Percentiles rank a stretch among this genome's conserved stretches.
Conservation (phyloP, 768 basidiomycete genomes). For the Mycena rebaudengoi region DNA sequence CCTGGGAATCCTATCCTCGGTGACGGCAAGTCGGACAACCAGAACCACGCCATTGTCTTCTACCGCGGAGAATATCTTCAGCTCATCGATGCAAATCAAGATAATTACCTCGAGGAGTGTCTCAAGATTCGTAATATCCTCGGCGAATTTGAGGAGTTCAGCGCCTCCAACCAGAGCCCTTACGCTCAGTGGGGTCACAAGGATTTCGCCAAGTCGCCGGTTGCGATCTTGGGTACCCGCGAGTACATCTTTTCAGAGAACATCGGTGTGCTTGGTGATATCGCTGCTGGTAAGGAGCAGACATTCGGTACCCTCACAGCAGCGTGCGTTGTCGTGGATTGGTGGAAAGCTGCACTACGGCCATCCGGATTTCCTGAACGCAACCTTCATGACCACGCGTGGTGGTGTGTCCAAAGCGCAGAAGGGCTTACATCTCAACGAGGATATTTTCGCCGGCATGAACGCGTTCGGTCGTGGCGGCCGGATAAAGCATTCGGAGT, state of each 20-base stretch:
- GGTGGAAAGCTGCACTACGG: conserved; percentile 99
- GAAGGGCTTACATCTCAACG: conserved; percentile 97
- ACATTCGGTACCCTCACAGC: conserved; percentile 99
- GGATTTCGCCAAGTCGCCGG: conserved; percentile 88
- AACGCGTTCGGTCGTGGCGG: conserved; percentile 98
- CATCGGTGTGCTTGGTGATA: conserved; percentile 98
- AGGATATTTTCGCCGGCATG: conserved; percentile 99
- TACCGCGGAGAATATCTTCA: conserved; percentile 99
- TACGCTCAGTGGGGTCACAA: conserved; percentile 97
- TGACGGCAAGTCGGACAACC: conserved; percentile 99
- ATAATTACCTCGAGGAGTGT: conserved; percentile 99
- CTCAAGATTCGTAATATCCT: conserved; percentile 98
- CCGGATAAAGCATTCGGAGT: conserved; percentile 99
- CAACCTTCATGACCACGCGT: conserved; percentile 97
- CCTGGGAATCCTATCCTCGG: conserved; percentile 99
- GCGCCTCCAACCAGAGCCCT: conserved; percentile 89
- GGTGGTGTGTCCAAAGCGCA: conserved; percentile 99
- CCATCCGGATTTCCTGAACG: conserved; percentile 99
- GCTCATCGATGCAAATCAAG: conserved; percentile 99
- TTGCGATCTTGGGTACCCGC: conserved; percentile 97
- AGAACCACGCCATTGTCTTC: conserved; percentile 99
- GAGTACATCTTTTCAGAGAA: conserved; percentile 99
- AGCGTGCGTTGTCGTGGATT: conserved; percentile 93
- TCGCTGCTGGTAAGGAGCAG: conserved; percentile 99
- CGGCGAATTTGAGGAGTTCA: conserved; percentile 97